Base-by-base conservation (phyloP, 768 basidiomycete species). In the Tulasnella sp. region DNA sequence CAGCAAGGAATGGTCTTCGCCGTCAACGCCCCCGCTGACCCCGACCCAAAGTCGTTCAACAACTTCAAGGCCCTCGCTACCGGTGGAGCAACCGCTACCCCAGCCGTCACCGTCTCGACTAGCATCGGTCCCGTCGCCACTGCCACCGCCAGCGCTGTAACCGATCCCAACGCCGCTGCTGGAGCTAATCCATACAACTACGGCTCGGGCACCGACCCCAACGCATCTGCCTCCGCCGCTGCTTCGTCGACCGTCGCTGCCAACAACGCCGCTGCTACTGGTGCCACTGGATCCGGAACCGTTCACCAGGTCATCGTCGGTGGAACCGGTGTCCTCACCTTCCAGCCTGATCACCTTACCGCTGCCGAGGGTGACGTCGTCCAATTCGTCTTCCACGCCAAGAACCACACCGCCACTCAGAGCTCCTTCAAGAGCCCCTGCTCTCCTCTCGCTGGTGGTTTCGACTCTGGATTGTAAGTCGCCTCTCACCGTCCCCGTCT, bases 341-440 rank as follows among this genome's bases (percentile, higher is more conserved):
- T 54, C 72, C 58, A 38, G 22, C 79, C 79, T 5, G n/a, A 58
- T 22, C 64, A 45, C 67, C 58, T 79, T 34, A 58, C 58, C 22
- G 79, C 79, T 54, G 67, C 40, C 36, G 36, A 71, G 19, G 70
- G 73, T 39, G 79, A 79, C 71, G 77, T 74, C 54, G 75, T 79
- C 67, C n/a, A 37, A 38, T 79, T 79, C 78, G 42, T 37, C 39
- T 78, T 78, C 74, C 67, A 52, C 34, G 67, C 52, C 67, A 71
- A 71, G 64, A 78, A 78, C 69, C 67, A 82, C 80, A 82, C 81
- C 31, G 80, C 83, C 81, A 85, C 82, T 25, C 81, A 82, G 81
- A 81, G 77, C 12, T 82, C 79, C 3, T 82, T 82, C 74, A 76
- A 74, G 9, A 49, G 39, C 5, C 85, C 85, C 2, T 82, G 81